These are phyloP conservation scores for Pseudopyricularia javanii DNA, from an alignment of 2,329 filamentous ascomycete genomes.

Conservation along the genomic window DNA sequence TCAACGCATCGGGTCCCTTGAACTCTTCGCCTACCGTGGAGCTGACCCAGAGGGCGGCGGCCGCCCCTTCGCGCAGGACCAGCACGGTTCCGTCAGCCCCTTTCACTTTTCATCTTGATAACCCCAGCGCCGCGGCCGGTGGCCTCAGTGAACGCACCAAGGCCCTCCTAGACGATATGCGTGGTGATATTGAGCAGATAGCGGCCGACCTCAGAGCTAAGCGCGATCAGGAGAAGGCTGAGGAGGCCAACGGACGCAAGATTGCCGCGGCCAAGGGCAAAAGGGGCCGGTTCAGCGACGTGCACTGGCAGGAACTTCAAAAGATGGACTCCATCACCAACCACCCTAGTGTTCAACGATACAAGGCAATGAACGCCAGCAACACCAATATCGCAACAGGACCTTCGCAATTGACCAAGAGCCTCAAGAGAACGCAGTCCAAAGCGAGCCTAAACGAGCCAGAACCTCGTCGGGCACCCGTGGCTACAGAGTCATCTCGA, in stretches of 20 bases:
- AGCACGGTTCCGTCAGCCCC: constrained; percentile 37
- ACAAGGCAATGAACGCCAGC: background rate
- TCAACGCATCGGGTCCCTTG: constrained; percentile 26
- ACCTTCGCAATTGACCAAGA: constrained; percentile 4
- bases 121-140: constrained; percentile 28
- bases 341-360: constrained; percentile 58
- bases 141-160: constrained; percentile 50
- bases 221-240: constrained; percentile 39
- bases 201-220: constrained; percentile 55
- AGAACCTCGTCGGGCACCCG: constrained; percentile 14
- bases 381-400: background rate
- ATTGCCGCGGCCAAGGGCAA: constrained; percentile 73
- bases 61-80: constrained; percentile 36
- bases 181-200: constrained; percentile 59
- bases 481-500: constrained; percentile 14
- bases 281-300: constrained; percentile 67
- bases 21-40: background rate
- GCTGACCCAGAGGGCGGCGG: background rate
- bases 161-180: constrained; percentile 52
- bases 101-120: constrained; percentile 54
- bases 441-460: constrained; percentile 53
- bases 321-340: constrained; percentile 96
- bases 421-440: constrained; percentile 39
- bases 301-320: constrained; percentile 79
- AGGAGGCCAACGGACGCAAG: constrained; percentile 43